phyloP scores from a whole-genome alignment of 441 rosid species.

The Populus hybrid region DNA sequence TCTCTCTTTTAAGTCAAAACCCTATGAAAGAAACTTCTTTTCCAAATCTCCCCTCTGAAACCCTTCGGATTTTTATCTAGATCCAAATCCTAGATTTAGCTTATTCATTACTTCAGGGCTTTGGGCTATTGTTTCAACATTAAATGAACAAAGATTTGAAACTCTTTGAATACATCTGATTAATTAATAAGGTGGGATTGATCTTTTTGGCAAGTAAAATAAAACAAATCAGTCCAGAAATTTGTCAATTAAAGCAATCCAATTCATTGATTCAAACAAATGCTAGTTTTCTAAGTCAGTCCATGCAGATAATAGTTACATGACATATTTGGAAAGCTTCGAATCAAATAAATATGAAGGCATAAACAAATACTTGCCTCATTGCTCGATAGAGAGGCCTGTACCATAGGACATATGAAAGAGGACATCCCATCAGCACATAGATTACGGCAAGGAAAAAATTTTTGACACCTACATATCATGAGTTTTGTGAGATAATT shows the following conservation, averaged over 20 bases:
- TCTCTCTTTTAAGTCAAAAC: neutral
- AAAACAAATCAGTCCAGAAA: neutral
- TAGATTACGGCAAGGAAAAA: slow-evolving; percentile 85
- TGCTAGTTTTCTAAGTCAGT: neutral
- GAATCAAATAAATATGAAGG: slow-evolving; percentile 9
- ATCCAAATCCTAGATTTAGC: neutral
- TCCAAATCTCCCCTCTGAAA: neutral
- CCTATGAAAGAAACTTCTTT: neutral
- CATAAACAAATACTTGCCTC: slow-evolving; percentile 45
- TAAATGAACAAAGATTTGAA: neutral
- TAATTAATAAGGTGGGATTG: neutral
- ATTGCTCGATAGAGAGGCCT: slow-evolving; percentile 94
- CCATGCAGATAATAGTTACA: neutral
- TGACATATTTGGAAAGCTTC: neutral
- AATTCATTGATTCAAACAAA: neutral
- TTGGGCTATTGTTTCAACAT: neutral
- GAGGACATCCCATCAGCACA: slow-evolving; percentile 73
- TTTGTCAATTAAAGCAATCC: neutral
- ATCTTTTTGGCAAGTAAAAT: neutral
- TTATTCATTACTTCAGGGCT: neutral
- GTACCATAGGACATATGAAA: slow-evolving; percentile 90
- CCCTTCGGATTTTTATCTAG: neutral
- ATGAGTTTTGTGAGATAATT: slow-evolving; percentile 19
- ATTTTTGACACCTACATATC: slow-evolving; percentile 69
- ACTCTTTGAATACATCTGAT: neutral